Base-by-base conservation (phyloP, 2,329 filamentous ascomycete species). In the Cercospora sp. region DNA sequence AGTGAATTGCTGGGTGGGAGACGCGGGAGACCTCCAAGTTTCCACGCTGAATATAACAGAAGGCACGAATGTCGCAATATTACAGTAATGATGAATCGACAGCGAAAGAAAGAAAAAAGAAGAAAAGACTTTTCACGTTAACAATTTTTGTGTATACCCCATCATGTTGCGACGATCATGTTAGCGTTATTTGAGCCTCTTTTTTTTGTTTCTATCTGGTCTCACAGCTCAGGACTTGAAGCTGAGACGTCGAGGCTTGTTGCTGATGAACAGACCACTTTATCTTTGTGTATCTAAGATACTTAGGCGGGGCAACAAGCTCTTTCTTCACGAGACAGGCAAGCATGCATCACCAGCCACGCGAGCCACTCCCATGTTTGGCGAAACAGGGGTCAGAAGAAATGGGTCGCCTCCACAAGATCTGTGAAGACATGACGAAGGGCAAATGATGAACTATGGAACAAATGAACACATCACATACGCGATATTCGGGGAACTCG, bases 1-100 rank as follows among this genome's bases (percentile, higher is more conserved):
- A 1, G 73, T 67, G 13, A 78, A 79, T 62, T 79, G 77, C 64
- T 79, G 75, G 70, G 67, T 78, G 5, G 77, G 77, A 5, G 68
- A 69, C 10, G 65, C 73, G 9, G 69, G 71, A 32, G 66, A 61
- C n/a, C 30, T 69, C 12, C 21, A 66, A 18, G 63, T 65, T 18
- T 63, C 45, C 5, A 66, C 69, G 10, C 67, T 76, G 26, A 68
- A 70, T 13, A 37, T 18, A 21, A 67, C 68, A 21, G 30, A 65
- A 16, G 74, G 73, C 10, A 73, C 67, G 4, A 70, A 75, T 62
- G 71, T 76, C n/a, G 75, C 74, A 28, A 61, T 71, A n/a, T 51
- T 73, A 53, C 37, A 70, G 57, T 49, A 59, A 64, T 69, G 61
- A 67, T 26, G 53, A 49, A 60, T 24, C 66, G 66, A 68, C 63